These are phyloP conservation scores for Pythium utonaiense DNA, from an alignment of 352 stramenopile species.

Conservation along the genomic window DNA sequence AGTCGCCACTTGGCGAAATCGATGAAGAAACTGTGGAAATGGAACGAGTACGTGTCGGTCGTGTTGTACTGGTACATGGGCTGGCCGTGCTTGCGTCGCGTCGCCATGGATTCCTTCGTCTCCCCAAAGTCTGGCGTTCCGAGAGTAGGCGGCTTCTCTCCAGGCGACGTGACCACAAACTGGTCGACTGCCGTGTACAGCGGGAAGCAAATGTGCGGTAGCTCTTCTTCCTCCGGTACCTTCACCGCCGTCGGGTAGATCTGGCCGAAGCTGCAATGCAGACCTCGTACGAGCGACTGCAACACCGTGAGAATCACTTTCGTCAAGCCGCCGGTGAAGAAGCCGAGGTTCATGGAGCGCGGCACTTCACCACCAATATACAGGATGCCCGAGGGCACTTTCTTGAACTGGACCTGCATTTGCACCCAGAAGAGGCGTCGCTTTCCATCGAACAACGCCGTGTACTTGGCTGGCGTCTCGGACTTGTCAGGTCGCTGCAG, in stretches of 20 bases:
- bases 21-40: conserved; percentile 73
- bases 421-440: conserved; percentile 62
- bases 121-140: conserved; percentile 57
- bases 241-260: conserved; percentile 24
- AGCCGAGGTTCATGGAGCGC: conserved; percentile 44
- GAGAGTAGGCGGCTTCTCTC: conserved; percentile 30
- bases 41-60: conserved; percentile 62
- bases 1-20: conserved; percentile 57
- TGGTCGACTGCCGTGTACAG: conserved; percentile 64
- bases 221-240: conserved; percentile 36
- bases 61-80: conserved; percentile 55
- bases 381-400: conserved; percentile 41
- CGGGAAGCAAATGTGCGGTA: conserved; percentile 66
- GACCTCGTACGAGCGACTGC: conserved; percentile 43
- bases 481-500: conserved; percentile 33
- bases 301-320: conserved; percentile 54
- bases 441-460: conserved; percentile 40
- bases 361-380: conserved; percentile 70
- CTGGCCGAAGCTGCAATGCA: conserved; percentile 56
- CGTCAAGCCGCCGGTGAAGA: conserved; percentile 47
- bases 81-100: conserved; percentile 31
- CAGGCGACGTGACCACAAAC: conserved; percentile 47
- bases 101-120: conserved; percentile 28
- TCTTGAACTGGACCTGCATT: conserved; percentile 66
- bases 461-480: conserved; percentile 16